phyloP scores from a whole-genome alignment of 148 eudicot species.

The Suaeda aralocaspica region DNA sequence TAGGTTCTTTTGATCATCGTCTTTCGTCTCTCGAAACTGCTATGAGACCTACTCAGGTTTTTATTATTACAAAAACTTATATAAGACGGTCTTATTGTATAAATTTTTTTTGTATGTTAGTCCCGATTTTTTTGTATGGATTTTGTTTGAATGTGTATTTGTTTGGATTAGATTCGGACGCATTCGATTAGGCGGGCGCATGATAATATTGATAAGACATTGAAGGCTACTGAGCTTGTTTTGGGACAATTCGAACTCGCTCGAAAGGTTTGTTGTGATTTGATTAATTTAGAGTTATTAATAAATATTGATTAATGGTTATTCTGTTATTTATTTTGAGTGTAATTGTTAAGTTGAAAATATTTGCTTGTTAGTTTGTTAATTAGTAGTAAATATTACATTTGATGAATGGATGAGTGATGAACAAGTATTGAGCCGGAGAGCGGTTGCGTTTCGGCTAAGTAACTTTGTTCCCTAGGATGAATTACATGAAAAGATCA shows the following conservation, averaged over 20 bases:
- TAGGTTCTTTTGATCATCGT: constrained; percentile 92
- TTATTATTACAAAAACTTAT: no score
- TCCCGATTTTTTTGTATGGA: constrained; percentile 4
- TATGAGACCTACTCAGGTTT: constrained; percentile 92
- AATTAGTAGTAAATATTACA: no score
- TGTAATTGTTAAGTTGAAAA: no score
- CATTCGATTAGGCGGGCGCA: constrained; percentile 85
- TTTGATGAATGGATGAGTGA: not conserved
- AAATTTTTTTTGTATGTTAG: not conserved
- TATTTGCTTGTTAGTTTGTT: no score
- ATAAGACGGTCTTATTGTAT: no score
- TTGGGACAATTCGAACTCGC: constrained; percentile 59
- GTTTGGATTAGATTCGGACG: constrained; percentile 47
- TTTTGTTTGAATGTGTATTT: not conserved
- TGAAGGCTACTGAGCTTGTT: constrained; percentile 69
- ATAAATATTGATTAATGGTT: not conserved
- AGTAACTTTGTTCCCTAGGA: no score
- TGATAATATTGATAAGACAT: constrained; percentile 77
- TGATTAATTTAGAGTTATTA: not conserved
- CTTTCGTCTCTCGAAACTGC: constrained; percentile 92
- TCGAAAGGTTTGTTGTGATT: constrained; percentile 49
- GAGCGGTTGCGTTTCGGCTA: not conserved
- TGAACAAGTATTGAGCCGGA: not conserved
- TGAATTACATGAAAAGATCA: no score
- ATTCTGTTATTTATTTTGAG: not conserved